Percentiles rank a stretch among this genome's conserved stretches.
Evolutionary conservation across 305 asterid genomes (phyloP).

Genomic region (Fraxinus albicans): DNA sequence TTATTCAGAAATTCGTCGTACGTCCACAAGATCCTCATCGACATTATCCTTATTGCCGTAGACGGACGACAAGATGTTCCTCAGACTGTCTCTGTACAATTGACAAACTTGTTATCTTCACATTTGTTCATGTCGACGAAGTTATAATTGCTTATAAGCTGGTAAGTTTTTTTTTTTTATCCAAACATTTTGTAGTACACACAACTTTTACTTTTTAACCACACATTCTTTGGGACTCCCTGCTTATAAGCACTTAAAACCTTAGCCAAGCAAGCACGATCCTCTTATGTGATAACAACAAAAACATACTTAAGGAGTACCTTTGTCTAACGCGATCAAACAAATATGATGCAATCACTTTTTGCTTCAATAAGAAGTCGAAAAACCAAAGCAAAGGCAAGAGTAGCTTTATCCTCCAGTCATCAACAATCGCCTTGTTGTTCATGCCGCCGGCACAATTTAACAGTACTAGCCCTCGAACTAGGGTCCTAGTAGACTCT

Average conservation of each 20-base stretch:
- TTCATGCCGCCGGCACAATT: conserved; percentile 98
- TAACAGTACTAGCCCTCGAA: conserved; percentile 74
- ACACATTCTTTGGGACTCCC: background rate
- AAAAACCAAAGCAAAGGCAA: conserved; percentile 75
- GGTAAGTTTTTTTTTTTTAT: background rate
- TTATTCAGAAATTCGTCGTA: conserved; percentile 14
- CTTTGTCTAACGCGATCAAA: conserved; percentile 66
- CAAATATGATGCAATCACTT: conserved; percentile 56
- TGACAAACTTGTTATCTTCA: conserved; percentile 9
- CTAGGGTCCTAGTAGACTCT: conserved; percentile 50
- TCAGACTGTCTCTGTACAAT: conserved; percentile 61
- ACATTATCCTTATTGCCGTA: conserved; percentile 81
- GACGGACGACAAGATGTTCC: conserved; percentile 56
- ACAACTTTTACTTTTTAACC: background rate
- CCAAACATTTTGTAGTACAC: background rate
- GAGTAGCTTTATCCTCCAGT: conserved; percentile 87
- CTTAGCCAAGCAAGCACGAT: background rate
- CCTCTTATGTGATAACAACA: background rate
- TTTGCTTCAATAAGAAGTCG: conserved; percentile 76
- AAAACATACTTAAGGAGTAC: conserved; percentile 28
- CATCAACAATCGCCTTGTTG: conserved; percentile 95
- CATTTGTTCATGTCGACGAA: background rate
- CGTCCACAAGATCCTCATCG: conserved; percentile 89
- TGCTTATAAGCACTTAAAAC: background rate
- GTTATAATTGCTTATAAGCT: background rate